Evolutionary conservation across 2,329 filamentous ascomycete species (phyloP).

Genomic region (Rhytidhysteron rufulum): DNA sequence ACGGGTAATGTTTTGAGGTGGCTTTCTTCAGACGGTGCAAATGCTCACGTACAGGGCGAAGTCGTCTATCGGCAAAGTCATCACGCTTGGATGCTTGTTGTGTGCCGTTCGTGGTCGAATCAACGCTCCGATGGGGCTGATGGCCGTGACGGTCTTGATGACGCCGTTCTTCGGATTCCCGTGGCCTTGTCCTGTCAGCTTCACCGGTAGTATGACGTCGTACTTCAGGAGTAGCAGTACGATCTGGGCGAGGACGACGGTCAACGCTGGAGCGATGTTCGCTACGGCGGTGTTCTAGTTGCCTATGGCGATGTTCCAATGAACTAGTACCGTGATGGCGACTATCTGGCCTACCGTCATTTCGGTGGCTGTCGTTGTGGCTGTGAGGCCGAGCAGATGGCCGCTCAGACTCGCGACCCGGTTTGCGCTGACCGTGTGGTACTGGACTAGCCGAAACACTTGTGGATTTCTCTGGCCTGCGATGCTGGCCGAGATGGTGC

Average conservation of each 20-base stretch:
- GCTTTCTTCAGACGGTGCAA: slow-evolving; percentile 58
- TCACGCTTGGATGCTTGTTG: slow-evolving; percentile 34
- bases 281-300: slow-evolving; percentile 36
- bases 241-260: slow-evolving; percentile 32
- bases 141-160: slow-evolving; percentile 39
- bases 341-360: slow-evolving; percentile 27
- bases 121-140: slow-evolving; percentile 22
- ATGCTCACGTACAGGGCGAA: slow-evolving; percentile 59
- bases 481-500: slow-evolving; percentile 52
- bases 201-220: slow-evolving; percentile 45
- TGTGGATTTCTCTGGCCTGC: slow-evolving; percentile 53
- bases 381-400: slow-evolving; percentile 34
- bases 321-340: slow-evolving; percentile 23
- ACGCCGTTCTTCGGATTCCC: slow-evolving; percentile 50
- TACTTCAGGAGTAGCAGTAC: slow-evolving; percentile 42
- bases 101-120: slow-evolving; percentile 17
- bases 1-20: slow-evolving; percentile 60
- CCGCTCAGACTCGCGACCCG: slow-evolving; percentile 33
- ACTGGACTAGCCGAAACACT: slow-evolving; percentile 70
- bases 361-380: slow-evolving; percentile 33
- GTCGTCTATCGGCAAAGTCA: slow-evolving; percentile 48
- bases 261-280: slow-evolving; percentile 32
- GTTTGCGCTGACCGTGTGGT: slow-evolving; percentile 43
- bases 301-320: slow-evolving; percentile 24
- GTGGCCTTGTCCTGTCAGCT: slow-evolving; percentile 51